Conservation (phyloP, 1,284 basidiomycete species). For the Fomitopsis pinicola region DNA sequence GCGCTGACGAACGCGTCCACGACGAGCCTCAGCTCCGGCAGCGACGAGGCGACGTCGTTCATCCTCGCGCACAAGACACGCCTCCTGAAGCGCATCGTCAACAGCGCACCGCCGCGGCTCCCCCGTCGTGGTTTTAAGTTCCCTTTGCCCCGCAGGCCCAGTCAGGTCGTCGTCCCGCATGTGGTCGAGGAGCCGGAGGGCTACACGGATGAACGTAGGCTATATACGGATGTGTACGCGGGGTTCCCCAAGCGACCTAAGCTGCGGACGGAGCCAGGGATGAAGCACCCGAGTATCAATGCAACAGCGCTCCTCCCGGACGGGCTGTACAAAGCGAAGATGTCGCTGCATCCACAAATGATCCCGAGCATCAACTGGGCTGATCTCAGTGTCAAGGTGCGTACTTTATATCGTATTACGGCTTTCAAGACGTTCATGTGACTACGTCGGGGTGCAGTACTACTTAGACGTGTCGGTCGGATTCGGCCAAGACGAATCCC, state of each 20-base stretch:
- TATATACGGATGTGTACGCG: constrained; percentile 51
- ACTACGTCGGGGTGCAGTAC: constrained; percentile 42
- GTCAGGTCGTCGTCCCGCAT: not conserved
- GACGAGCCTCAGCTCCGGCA: constrained; percentile 30
- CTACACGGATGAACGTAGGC: constrained; percentile 41
- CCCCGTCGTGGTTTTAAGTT: constrained; percentile 14
- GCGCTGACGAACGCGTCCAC: constrained; percentile 25
- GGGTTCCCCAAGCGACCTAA: constrained; percentile 69
- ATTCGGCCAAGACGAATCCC: constrained; percentile 54
- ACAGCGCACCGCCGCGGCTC: constrained; percentile 32
- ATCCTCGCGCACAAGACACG: constrained; percentile 26
- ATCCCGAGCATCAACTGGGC: constrained; percentile 62
- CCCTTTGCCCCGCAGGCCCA: not conserved
- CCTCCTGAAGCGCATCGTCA: constrained; percentile 45
- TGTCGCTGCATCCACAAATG: constrained; percentile 51
- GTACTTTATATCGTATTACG: constrained; percentile 11
- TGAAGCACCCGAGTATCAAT: constrained; percentile 43
- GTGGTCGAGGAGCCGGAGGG: constrained; percentile 27
- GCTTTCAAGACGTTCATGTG: not conserved
- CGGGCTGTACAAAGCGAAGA: constrained; percentile 57
- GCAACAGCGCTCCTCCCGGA: constrained; percentile 50
- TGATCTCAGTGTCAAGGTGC: constrained; percentile 62
- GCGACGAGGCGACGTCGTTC: constrained; percentile 43
- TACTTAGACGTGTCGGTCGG: constrained; percentile 65
- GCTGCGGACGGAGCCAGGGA: constrained; percentile 28